phyloP scores from a whole-genome alignment of 2,329 filamentous ascomycete genomes.

The Aspergillus transmontanensis region DNA sequence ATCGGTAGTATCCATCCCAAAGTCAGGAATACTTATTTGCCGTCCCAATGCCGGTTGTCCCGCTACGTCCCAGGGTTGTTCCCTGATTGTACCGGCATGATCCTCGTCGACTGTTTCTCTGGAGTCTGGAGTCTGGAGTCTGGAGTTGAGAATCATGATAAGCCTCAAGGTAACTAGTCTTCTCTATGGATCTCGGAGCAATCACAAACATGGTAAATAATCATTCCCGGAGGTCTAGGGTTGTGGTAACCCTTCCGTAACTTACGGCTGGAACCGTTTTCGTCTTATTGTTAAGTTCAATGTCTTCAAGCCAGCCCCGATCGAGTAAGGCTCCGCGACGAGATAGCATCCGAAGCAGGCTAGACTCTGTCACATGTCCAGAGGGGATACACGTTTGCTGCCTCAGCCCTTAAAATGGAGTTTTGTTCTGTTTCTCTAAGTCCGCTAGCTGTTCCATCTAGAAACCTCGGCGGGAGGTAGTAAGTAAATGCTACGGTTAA shows the following conservation, averaged over 20 bases:
- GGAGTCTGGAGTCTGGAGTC: neutral
- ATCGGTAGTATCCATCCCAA: neutral
- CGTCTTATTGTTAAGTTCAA: neutral
- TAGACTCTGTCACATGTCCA: conserved; percentile 14
- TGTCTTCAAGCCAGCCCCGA: conserved; percentile 8
- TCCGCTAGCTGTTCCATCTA: neutral
- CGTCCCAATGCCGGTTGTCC: conserved; percentile 16
- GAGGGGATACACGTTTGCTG: neutral
- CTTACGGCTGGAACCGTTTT: conserved; percentile 1
- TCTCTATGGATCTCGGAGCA: neutral
- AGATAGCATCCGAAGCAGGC: conserved; percentile 5
- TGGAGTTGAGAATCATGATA: neutral
- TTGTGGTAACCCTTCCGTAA: neutral
- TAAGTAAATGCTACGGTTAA: neutral
- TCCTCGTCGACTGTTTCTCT: conserved; percentile 4
- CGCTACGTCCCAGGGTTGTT: conserved; percentile 14
- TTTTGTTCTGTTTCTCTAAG: neutral
- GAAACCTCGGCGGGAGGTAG: neutral
- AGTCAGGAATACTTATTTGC: conserved; percentile 11
- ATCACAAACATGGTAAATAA: conserved; percentile 7
- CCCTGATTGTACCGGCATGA: conserved; percentile 12
- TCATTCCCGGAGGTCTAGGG: neutral
- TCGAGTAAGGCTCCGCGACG: conserved; percentile 8
- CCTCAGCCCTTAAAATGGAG: conserved; percentile 4
- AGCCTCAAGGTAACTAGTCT: neutral